These are phyloP conservation scores for Ampelocalamus luodianensis DNA, from an alignment of 176 grass and related monocot species.

Conservation along the genomic window DNA sequence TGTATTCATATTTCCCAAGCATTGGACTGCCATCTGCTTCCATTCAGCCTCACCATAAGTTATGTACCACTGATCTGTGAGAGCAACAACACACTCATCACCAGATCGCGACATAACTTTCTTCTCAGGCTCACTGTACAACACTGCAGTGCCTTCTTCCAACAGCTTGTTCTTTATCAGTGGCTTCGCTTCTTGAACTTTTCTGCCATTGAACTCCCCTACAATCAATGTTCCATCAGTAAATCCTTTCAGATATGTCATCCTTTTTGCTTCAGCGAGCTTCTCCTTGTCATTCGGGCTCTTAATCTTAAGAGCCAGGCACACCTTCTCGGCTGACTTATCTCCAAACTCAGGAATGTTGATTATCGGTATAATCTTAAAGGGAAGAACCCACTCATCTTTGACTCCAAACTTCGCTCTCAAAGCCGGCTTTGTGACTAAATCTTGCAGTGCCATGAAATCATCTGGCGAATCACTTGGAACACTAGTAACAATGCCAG, in stretches of 20 bases:
- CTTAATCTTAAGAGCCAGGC: conserved; percentile 64
- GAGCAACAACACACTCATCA: conserved; percentile 80
- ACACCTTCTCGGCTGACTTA: conserved; percentile 73
- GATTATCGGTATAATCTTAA: conserved; percentile 64
- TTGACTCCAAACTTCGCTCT: conserved; percentile 67
- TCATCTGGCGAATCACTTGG: conserved; percentile 80
- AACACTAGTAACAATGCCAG: conserved; percentile 72
- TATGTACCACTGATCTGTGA: conserved; percentile 84
- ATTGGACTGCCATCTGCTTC: conserved; percentile 65
- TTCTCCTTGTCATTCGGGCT: conserved; percentile 86
- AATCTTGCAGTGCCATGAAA: conserved; percentile 73
- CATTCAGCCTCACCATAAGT: conserved; percentile 83
- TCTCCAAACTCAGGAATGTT: conserved; percentile 83
- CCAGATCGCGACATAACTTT: conserved; percentile 88
- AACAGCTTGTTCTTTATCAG: conserved; percentile 70
- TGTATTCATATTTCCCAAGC: conserved; percentile 69
- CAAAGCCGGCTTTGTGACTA: conserved; percentile 61
- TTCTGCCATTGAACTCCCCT: conserved; percentile 65
- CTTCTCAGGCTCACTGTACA: conserved; percentile 78
- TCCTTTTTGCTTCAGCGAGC: conserved; percentile 71
- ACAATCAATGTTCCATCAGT: conserved; percentile 80
- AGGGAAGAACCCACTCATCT: conserved; percentile 78
- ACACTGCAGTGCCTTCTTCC: conserved; percentile 53
- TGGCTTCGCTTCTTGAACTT: conserved; percentile 77
- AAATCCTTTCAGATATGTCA: conserved; percentile 81